phyloP scores from a whole-genome alignment of 2,329 filamentous ascomycete genomes.

The Talaromyces sp. region DNA sequence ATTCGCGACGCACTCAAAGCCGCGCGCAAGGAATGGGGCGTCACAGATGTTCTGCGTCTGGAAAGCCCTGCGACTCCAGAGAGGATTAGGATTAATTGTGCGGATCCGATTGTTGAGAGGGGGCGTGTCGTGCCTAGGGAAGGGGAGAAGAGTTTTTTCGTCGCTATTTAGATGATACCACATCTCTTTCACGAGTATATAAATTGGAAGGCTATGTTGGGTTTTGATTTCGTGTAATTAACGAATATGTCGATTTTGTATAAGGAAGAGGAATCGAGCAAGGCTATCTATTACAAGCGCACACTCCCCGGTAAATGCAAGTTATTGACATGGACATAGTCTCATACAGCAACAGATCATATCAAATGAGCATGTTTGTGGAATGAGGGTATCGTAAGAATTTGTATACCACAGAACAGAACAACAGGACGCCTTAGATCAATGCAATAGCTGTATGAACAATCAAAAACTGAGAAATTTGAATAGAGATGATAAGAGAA shows the following conservation, averaged over 20 bases:
- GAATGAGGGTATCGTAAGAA: conserved; percentile 12
- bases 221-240: background rate
- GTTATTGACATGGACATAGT: background rate
- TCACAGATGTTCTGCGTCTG: conserved; percentile 42
- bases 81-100: conserved; percentile 46
- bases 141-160: conserved; percentile 52
- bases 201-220: background rate
- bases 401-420: background rate
- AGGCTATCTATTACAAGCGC: background rate
- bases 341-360: conserved; percentile 11
- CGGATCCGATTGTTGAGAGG: conserved; percentile 46
- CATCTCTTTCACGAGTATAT: background rate
- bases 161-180: conserved; percentile 32
- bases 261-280: background rate
- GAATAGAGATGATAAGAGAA: background rate
- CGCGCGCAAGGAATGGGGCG: conserved; percentile 48
- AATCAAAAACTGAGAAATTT: background rate
- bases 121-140: conserved; percentile 52
- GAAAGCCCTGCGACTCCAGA: conserved; percentile 52
- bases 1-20: conserved; percentile 53
- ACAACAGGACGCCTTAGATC: conserved; percentile 3
- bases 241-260: background rate
- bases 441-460: conserved; percentile 4
- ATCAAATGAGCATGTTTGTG: conserved; percentile 10
- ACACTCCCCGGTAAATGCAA: background rate